Evolutionary conservation across 2,329 filamentous ascomycete species (phyloP).

Genomic region (Cryphonectria naterciae): DNA sequence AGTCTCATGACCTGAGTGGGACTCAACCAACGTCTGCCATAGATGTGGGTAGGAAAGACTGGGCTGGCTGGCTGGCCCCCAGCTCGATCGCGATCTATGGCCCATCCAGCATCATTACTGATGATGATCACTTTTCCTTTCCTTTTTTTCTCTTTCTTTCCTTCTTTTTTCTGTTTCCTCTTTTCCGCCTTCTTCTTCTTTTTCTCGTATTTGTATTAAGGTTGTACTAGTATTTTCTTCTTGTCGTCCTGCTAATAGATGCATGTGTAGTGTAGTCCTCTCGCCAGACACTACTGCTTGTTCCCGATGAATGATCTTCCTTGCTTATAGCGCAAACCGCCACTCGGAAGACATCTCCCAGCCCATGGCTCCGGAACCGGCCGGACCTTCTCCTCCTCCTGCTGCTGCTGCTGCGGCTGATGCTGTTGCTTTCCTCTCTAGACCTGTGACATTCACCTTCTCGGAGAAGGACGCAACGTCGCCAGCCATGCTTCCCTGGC

Average conservation of each 20-base stretch:
- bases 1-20: not conserved
- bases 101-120: no score
- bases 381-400: not conserved
- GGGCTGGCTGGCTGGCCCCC: no score
- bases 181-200: not conserved
- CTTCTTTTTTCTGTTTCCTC: no score
- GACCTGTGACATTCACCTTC: not conserved
- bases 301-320: not conserved
- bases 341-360: conserved; percentile 25
- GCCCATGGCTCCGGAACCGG: not conserved
- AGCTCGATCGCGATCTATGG: not conserved
- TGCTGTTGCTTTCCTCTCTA: not conserved
- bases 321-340: conserved; percentile 20
- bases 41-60: not conserved
- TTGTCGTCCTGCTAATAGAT: not conserved
- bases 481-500: conserved; percentile 29
- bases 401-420: not conserved
- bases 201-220: not conserved
- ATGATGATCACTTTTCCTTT: no score
- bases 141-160: no score
- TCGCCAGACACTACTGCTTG: not conserved
- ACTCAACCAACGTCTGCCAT: not conserved
- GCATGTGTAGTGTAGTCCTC: no score
- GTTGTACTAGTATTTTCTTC: not conserved
- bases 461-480: not conserved